Conservation (phyloP, 2,329 filamentous ascomycete genomes). For the Neoascochyta sp. region DNA sequence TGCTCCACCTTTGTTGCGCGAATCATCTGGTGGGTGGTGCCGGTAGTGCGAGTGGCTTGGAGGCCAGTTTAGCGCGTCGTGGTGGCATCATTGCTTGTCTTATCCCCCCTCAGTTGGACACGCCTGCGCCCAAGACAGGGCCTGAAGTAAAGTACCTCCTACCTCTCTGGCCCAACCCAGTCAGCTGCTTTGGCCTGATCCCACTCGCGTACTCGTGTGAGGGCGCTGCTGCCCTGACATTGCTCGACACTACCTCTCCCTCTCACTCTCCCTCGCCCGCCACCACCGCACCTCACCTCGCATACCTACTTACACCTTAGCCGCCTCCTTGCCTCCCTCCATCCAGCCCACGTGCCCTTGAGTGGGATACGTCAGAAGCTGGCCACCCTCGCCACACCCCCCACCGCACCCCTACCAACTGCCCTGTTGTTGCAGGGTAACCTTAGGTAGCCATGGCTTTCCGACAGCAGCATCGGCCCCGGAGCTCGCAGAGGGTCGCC, state of each 20-base stretch:
- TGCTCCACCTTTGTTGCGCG: slow-evolving; percentile 8
- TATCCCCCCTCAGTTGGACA: no score
- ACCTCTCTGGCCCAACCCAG: no score
- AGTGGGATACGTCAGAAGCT: slow-evolving; percentile 5
- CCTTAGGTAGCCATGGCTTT: slow-evolving; percentile 34
- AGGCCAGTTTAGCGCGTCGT: slow-evolving; percentile 18
- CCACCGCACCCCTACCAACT: no score
- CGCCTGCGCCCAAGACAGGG: no score
- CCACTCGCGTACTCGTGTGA: no score
- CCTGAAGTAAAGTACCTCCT: background rate
- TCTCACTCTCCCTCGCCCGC: no score
- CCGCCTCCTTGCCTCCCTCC: background rate
- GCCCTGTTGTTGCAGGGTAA: no score
- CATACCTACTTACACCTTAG: no score
- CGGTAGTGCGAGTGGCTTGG: slow-evolving; percentile 15
- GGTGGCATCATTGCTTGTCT: slow-evolving; percentile 22
- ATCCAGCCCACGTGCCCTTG: background rate
- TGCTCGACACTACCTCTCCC: no score
- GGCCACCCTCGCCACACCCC: slow-evolving; percentile 6
- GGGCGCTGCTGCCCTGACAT: no score
- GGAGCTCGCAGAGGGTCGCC: slow-evolving; percentile 33
- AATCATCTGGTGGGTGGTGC: slow-evolving; percentile 13
- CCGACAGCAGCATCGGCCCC: slow-evolving; percentile 38
- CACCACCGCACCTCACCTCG: no score
- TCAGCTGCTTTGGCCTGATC: no score